Base-by-base conservation (phyloP, 768 basidiomycete species). In the Pisolithus marmoratus region DNA sequence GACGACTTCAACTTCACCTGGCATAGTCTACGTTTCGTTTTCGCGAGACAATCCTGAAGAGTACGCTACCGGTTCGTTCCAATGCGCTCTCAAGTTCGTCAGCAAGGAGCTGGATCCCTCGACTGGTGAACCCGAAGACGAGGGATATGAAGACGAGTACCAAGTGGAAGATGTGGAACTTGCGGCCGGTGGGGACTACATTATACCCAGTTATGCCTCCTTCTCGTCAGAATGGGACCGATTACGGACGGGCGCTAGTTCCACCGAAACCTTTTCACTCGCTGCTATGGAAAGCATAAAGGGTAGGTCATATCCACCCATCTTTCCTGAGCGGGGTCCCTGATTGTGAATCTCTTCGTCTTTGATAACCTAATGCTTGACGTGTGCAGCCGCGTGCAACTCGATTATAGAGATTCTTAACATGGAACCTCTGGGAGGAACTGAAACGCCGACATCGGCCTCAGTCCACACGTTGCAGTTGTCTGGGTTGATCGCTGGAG, bases 121-220 rank as follows among this genome's bases (percentile, higher is more conserved):
- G 42, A 94, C 90, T 14, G 94, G 94, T 22, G 85, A 90, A 63
- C 96, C 96, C 8, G 96, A 99, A 70, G 92, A 90, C 57, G 94
- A 96, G 49, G 96, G 96, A n/a, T 99, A 98, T 68, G 90, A 94
- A 64, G 96, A 98, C 72, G 95, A 98, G 70, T 99, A 99, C 70
- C 90, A 92, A 68, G 74, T 97, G 40, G 96, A 99, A 68, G 96
- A 98, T 55, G 82, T 96, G 51, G 96, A 98, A 66, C 75, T 99
- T 49, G 85, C 87, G 53, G 94, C 91, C 11, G 89, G 87, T 27
- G 85, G 87, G 2, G 95, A 98, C 73, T 99, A 95, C 68, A 90
- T 99, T 63, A 74, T 94, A 38, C 95, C 96, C n/a, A 94, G 81
- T 59, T 98, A 97, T 62, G 84, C 83, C 11, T 89, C 90, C 22